Evolutionary conservation across 768 basidiomycete genomes (phyloP), one percentile per base, ranked within the genome.

Genomic region (Mycena metata): DNA sequence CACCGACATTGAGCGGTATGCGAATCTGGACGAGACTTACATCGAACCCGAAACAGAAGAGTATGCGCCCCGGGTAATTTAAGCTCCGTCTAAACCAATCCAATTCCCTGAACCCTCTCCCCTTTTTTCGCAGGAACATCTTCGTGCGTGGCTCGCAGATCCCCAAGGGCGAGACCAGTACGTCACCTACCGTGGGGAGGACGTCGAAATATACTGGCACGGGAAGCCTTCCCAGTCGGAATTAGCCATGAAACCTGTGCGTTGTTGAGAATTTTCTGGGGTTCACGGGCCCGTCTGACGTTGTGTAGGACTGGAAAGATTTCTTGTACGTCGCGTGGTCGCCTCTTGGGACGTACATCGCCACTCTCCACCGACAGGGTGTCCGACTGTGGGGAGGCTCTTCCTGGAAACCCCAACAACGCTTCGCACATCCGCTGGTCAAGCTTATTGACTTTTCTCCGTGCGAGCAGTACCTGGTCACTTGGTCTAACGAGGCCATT

Each of bases 361-460:
- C 96, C 43, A 96, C 97, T 2, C 87, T 98, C 52, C 96, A 98
- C 78, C 90, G 95, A 45, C 96, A 95, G 79, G 98, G 98, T 79
- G 94, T 98, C 66, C 93, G 95, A 35, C 85, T 99, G 42, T 99
- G 96, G 95, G 97, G 96, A 54, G 98, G 98, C 15, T 80, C 91
- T 30, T 95, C 94, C 13, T 98, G 95, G 91, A 90, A 92, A 71
- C 90, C 88, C 52, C 90, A 94, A 70, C 91, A 93, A 76, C 92
- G 95, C 51, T 98, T 98, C 77, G 96, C 96, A 17, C 98, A 99
- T 79, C 96, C 96, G 6, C 85, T 96, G 62, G 95, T 97, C 75
- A 96, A 96, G 79, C 86, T 98, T 55, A 91, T 99, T 77, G 96
- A 98, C 79, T 99, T 99, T 81, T 98, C 97, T 11, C 96, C 98